Evolutionary conservation across 1,284 basidiomycete genomes (phyloP), one percentile per base, ranked within the genome.

Genomic region (Ustilago hordei): DNA sequence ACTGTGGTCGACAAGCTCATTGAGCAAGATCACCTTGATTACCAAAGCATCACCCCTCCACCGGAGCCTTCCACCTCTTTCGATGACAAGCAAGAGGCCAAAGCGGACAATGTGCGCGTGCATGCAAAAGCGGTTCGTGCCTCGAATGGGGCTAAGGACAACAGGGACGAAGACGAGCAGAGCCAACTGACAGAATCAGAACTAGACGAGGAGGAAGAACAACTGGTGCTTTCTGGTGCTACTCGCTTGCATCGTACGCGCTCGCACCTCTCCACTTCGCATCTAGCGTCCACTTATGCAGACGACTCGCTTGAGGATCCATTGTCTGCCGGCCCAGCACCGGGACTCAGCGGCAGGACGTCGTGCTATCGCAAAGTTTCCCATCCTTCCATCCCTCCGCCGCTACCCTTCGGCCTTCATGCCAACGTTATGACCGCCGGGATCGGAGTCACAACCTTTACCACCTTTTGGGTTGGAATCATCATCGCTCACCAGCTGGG

Each of bases 381-480:
- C 48, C 71, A 78, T 36, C 55, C 71, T 0, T 61, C 50, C 50
- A 76, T 83, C 28, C 82, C 82, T 7, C 82, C 82, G 3, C 81
- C 82, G 6, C 68, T 86, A 8, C 85, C 85, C 0, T 86, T 85
- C 47, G 85, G 85, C 0, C 61, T 86, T 34, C 84, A 86, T 43
- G 78, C 85, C 11, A 85, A 81, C 56, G 64, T 82, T 45, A 84
- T 86, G 79, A 86, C 82, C 8, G 73, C 81, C 34, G 84, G 83
- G 23, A 86, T 86, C 38, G 85, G 85, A 2, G 19, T 79, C 15
- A 71, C 77, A 12, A 86, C 85, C 1, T 55, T 81, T 4, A 45
- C 39, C 12, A 67, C 73, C 0, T 77, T 86, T 32, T 86, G 85
- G 84, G 65, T 83, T 23, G 81, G 78, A 7, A 23, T 86, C 17